A percentile compares a stretch with the other conserved stretches of the same genome.
Conservation (phyloP, 2,329 filamentous ascomycete genomes). For the Epichloe sp. region DNA sequence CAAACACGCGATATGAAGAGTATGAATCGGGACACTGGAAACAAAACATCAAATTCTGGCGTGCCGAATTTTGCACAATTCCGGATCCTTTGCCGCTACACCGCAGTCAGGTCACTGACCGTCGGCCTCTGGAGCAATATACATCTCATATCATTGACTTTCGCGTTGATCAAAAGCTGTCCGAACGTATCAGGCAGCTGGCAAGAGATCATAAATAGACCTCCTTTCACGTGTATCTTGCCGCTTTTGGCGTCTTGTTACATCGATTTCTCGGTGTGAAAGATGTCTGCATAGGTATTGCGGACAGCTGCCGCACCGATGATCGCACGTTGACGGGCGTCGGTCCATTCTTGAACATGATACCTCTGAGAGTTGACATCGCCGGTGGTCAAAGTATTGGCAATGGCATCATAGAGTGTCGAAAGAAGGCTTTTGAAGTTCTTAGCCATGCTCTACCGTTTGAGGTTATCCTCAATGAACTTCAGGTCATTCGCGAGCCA, state of each 20-base stretch:
- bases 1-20: not conserved
- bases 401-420: conserved; percentile 10
- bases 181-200: not conserved
- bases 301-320: conserved; percentile 18
- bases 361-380: conserved; percentile 29
- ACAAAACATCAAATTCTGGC: not conserved
- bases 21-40: not conserved
- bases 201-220: conserved; percentile 5
- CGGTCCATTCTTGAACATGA: conserved; percentile 35
- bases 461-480: conserved; percentile 28
- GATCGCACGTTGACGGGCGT: conserved; percentile 21
- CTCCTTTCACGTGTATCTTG: conserved; percentile 33
- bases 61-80: not conserved
- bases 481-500: conserved; percentile 25
- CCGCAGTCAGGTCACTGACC: not conserved
- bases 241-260: conserved; percentile 25
- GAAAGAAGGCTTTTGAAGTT: conserved; percentile 20
- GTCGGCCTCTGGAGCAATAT: not conserved
- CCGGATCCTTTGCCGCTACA: not conserved
- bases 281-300: conserved; percentile 34
- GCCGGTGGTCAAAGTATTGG: conserved; percentile 5
- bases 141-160: not conserved
- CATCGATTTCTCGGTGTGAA: conserved; percentile 17
- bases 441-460: conserved; percentile 25
- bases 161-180: too few species aligned